Evolutionary conservation across 768 basidiomycete genomes (phyloP), one percentile per base, ranked within the genome.

Genomic region (Cystobasidium ongulense): DNA sequence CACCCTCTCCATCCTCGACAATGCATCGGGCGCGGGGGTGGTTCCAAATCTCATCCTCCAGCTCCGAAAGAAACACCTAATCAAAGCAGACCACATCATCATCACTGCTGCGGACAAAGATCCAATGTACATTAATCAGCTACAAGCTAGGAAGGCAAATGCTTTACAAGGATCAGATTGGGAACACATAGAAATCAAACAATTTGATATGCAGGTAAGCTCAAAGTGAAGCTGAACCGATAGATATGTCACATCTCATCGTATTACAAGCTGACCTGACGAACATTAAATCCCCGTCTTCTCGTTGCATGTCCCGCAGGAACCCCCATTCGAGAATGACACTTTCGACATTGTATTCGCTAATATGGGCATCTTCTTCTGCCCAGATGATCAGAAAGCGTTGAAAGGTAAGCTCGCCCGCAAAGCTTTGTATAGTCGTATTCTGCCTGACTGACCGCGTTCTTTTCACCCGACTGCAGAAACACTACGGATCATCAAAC

Each of bases 71-170:
- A 36, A 25, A 27, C 13, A 25, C 21, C 25, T 11, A 11, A 61
- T 61, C 59, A 11, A 11, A 11, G 23, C 25, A 11, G 11, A 25
- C 59, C 13, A 61, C 23, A 25, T 61, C 25, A 36, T 61, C 25
- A n/a, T n/a, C n/a, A n/a, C n/a, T n/a, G 59, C 59, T 61, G 59
- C 59, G 11, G 59, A 61, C 25, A 61, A 61, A 61, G 59, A 61
- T 13, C 11, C 23, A 11, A 61, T 11, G 23, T 61, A 61, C 59
- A 61, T 61, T 36, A 18, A 25, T 11, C 59, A 61, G 33, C 33
- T 61, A 11, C 11, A 61, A 25, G 23, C 11, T 21, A 61, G 59
- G 59, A 61, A 61, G 59, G 33, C 11, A 36, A 23, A 13, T 21
- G 33, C 25, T 36, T n/a, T n/a, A n/a, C n/a, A n/a, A n/a, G 59